A percentile compares a stretch with the other conserved stretches of the same genome.
Evolutionary conservation across 208 protist species (phyloP).

Genomic region (Crithidia thermophila): DNA sequence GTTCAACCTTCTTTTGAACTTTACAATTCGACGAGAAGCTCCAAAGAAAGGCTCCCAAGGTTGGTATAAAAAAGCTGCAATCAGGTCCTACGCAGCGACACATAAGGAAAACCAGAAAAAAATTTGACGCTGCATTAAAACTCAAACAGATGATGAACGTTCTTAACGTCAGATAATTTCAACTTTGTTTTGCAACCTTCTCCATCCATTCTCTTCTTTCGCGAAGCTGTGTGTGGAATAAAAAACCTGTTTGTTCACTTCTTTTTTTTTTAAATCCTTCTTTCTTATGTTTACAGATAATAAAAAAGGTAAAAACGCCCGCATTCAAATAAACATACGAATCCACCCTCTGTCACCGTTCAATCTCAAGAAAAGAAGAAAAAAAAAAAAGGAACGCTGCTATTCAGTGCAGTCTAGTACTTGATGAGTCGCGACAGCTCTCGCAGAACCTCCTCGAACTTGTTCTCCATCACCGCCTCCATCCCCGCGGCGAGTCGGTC

Average conservation of each 20-base stretch:
- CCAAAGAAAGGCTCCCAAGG: no score
- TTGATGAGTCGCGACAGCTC: conserved; percentile 51
- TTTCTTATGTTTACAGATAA: neutral
- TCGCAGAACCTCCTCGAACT: conserved; percentile 56
- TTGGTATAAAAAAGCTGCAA: no score
- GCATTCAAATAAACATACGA: conserved; percentile 25
- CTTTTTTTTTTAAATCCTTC: neutral
- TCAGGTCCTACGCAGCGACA: no score
- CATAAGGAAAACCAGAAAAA: no score
- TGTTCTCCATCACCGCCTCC: conserved; percentile 57
- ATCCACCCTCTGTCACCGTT: no score
- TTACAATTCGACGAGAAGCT: no score
- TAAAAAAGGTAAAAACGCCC: neutral
- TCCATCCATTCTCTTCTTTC: neutral
- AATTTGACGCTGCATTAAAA: no score
- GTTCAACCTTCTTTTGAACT: no score
- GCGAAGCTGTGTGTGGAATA: no score
- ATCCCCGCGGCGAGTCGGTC: conserved; percentile 45
- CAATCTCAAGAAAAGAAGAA: conserved; percentile 10
- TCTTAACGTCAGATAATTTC: no score
- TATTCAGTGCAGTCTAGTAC: neutral
- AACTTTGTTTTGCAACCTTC: conserved; percentile 5
- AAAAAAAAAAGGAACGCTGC: conserved; percentile 3
- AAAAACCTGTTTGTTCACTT: no score
- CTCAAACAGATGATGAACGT: no score